Conservation (phyloP, 140 eudicot species). For the Ambrosia hybrid region DNA sequence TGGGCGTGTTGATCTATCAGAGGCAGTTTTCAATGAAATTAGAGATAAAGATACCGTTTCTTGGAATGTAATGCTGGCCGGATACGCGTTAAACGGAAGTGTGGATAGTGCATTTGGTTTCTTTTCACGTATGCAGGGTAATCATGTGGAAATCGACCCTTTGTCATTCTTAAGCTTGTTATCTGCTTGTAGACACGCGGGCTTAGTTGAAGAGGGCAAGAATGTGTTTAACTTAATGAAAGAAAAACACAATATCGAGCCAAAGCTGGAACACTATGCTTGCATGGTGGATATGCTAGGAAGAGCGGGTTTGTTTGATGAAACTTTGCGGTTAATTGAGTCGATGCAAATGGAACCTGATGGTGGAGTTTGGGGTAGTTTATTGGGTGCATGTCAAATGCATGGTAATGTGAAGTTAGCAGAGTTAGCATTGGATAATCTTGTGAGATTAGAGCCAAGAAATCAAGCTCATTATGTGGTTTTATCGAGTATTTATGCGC, state of each 20-base stretch:
- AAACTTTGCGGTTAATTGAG: slow-evolving; percentile 44
- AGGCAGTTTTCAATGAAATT: slow-evolving; percentile 42
- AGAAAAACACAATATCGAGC: slow-evolving; percentile 41
- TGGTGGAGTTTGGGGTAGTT: slow-evolving; percentile 73
- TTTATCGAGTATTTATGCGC: slow-evolving; percentile 56
- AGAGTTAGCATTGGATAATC: slow-evolving; percentile 54
- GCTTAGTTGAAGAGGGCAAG: slow-evolving; percentile 56
- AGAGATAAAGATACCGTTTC: slow-evolving; percentile 53
- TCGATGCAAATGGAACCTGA: slow-evolving; percentile 65
- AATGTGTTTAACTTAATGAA: slow-evolving; percentile 42
- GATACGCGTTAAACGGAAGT: slow-evolving; percentile 55
- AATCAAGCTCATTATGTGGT: slow-evolving; percentile 67
- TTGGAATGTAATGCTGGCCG: slow-evolving; percentile 73
- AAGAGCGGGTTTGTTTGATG: slow-evolving; percentile 60
- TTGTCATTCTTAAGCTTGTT: slow-evolving; percentile 56
- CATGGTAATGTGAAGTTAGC: slow-evolving; percentile 57
- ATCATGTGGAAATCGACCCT: slow-evolving; percentile 48
- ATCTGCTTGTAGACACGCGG: slow-evolving; percentile 73
- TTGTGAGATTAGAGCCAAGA: slow-evolving; percentile 53
- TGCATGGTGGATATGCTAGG: slow-evolving; percentile 76
- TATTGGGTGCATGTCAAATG: slow-evolving; percentile 69
- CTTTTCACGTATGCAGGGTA: slow-evolving; percentile 48
- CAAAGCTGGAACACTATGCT: slow-evolving; percentile 63
- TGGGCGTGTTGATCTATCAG: slow-evolving; percentile 60
- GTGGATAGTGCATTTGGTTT: slow-evolving; percentile 45